Base-by-base conservation (phyloP, 257 asterid genomes). In the Verbascum thapsus region DNA sequence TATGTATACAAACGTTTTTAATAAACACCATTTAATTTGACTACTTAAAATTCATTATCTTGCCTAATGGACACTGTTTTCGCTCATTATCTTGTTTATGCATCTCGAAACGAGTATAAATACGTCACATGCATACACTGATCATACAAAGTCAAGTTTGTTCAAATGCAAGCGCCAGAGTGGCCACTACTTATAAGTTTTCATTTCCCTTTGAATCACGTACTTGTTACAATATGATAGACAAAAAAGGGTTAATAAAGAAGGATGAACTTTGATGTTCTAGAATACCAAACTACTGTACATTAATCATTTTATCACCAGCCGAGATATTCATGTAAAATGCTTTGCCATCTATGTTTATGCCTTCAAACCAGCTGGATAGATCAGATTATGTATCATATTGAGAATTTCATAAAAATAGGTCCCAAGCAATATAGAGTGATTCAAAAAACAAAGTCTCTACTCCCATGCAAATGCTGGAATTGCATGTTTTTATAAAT, bases 21-120 rank as follows among this genome's bases (percentile, higher is more conserved):
- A 56, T 48, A 53, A 10, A 53, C 43, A 30, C 18, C 45, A 48
- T 53, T 13, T 3, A 15, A 42, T 8, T 48, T 5, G n/a, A 40
- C 37, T 39, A 35, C 44, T 39, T 22, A 20, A n/a, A 18, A 17
- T 19, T 32, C 53, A 23, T 53, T 42, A 45, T 19, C 30, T 13
- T n/a, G 23, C 66, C 9, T 26, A 60, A 44, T 17, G 17, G 16
- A 64, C 61, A 64, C 10, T 5, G n/a, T 43, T 52, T 8, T 8
- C 9, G 19, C 7, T 12, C 11, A 48, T 15, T 35, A 11, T 43
- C n/a, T 35, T 17, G 17, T 30, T 50, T 37, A 35, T 20, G n/a
- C 60, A 15, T 20, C 56, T 16, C 42, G 38, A 47, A 37, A 22
- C 5, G 38, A 48, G 47, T 22, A 7, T 48, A 40, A 35, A 23